Evolutionary conservation across 2,329 filamentous ascomycete genomes (phyloP).

Genomic region (Ceratocystis cubensis): DNA sequence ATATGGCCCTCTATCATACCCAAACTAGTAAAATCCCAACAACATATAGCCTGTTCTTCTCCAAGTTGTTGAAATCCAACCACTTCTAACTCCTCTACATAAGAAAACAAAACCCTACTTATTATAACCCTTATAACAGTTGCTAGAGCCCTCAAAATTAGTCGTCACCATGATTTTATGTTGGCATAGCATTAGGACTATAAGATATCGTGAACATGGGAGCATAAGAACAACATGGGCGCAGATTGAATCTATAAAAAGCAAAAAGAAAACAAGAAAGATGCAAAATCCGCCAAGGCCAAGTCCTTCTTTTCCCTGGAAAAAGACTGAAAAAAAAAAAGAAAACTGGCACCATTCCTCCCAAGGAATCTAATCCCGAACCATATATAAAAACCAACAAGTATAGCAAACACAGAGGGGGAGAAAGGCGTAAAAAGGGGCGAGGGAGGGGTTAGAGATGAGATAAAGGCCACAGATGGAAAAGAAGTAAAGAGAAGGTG

Average conservation of each 20-base stretch:
- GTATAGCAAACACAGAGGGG: background rate
- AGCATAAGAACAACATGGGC: background rate
- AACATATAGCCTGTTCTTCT: too few relatives aligned
- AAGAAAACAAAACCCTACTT: too few relatives aligned
- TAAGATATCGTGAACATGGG: too few relatives aligned
- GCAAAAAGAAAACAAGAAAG: background rate
- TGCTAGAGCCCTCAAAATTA: too few relatives aligned
- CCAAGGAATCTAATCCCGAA: slow-evolving; percentile 11
- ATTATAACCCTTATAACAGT: too few relatives aligned
- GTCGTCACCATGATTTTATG: too few relatives aligned
- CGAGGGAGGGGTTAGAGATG: background rate
- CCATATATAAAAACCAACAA: slow-evolving; percentile 12
- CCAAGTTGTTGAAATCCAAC: too few relatives aligned
- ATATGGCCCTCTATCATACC: too few relatives aligned
- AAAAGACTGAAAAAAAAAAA: background rate
- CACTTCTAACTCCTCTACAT: too few relatives aligned
- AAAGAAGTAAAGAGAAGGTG: background rate
- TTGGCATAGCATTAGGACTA: too few relatives aligned
- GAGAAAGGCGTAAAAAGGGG: background rate
- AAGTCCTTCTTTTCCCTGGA: background rate
- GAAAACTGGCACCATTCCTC: background rate
- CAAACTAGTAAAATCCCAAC: too few relatives aligned
- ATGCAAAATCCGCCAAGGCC: background rate
- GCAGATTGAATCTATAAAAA: background rate
- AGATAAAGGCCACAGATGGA: background rate